A percentile compares a stretch with the other conserved stretches of the same genome.
Conservation (phyloP, 768 basidiomycete genomes). For the Boletus reticulatus region DNA sequence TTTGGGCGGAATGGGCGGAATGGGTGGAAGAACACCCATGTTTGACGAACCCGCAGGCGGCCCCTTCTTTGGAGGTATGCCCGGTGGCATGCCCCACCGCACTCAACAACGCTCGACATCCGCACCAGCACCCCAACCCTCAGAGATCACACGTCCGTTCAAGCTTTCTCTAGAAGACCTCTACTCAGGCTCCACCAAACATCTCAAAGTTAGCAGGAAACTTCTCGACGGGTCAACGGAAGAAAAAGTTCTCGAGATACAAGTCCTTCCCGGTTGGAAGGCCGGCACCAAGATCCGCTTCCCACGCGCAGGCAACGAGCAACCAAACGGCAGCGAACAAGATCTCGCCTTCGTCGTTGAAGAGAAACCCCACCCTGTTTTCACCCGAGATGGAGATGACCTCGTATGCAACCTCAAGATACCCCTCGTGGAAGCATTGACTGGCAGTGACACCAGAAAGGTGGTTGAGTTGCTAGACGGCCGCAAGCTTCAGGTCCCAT, state of each 20-base stretch:
- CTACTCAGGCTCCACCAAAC: conserved; percentile 81
- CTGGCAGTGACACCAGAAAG: conserved; percentile 53
- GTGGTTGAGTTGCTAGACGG: conserved; percentile 77
- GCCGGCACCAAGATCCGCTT: conserved; percentile 93
- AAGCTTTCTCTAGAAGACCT: conserved; percentile 86
- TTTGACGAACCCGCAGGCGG: conserved; percentile 41
- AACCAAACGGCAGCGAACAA: conserved; percentile 62
- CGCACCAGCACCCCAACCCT: conserved; percentile 34
- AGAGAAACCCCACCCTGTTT: conserved; percentile 83
- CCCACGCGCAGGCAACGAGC: conserved; percentile 83
- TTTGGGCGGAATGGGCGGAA: conserved; percentile 30
- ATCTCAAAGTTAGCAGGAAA: conserved; percentile 80
- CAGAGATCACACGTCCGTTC: conserved; percentile 77
- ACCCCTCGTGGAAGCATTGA: conserved; percentile 80
- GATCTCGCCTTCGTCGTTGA: conserved; percentile 98
- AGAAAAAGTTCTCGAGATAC: conserved; percentile 83
- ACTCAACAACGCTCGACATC: conserved; percentile 27
- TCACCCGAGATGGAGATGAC: conserved; percentile 81
- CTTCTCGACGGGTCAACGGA: conserved; percentile 72
- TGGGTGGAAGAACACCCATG: conserved; percentile 21
- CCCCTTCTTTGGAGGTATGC: conserved; percentile 41
- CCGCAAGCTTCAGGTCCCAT: conserved; percentile 62
- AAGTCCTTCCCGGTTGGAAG: conserved; percentile 90
- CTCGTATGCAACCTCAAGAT: conserved; percentile 60
- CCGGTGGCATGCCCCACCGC: conserved; percentile 57